These are phyloP conservation scores for Penicillium fimorum DNA, from an alignment of 495 filamentous ascomycete genomes.

Conservation along the genomic window DNA sequence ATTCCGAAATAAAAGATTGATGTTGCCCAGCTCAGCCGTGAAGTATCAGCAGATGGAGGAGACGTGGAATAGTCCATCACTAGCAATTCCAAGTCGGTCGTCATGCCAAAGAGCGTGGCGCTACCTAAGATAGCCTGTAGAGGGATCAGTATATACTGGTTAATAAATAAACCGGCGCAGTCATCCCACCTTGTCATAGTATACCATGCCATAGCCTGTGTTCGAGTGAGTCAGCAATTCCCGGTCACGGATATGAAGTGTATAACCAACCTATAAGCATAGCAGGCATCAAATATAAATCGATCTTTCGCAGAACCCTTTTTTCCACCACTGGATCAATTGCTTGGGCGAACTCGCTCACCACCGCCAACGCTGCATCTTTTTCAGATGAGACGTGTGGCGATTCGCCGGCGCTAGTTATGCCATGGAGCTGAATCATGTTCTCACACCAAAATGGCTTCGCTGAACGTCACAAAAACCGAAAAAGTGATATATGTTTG, in stretches of 20 bases:
- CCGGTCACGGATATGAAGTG: neutral
- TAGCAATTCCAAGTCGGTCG: constrained; percentile 58
- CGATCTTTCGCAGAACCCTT: constrained; percentile 68
- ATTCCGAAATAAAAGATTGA: constrained; percentile 80
- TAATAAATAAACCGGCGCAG: neutral
- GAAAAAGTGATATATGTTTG: too few relatives aligned
- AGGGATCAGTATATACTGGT: constrained; percentile 4
- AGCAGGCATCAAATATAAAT: constrained; percentile 65
- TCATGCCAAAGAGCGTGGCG: constrained; percentile 73
- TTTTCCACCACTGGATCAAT: constrained; percentile 53
- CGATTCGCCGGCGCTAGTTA: constrained; percentile 13
- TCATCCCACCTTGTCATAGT: constrained; percentile 66
- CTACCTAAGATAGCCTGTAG: constrained; percentile 66
- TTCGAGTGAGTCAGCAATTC: neutral
- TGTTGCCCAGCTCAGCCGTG: constrained; percentile 69
- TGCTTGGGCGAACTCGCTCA: constrained; percentile 49
- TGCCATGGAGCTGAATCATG: constrained; percentile 26
- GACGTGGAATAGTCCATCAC: constrained; percentile 51
- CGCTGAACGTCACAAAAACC: neutral
- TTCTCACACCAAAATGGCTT: neutral
- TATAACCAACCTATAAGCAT: constrained; percentile 59
- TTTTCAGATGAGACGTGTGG: constrained; percentile 34
- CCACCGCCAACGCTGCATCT: constrained; percentile 47
- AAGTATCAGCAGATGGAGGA: constrained; percentile 57
- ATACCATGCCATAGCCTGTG: constrained; percentile 67